Evolutionary conservation across 208 protist species (phyloP).

Genomic region (Chromosphaera perkinsii): DNA sequence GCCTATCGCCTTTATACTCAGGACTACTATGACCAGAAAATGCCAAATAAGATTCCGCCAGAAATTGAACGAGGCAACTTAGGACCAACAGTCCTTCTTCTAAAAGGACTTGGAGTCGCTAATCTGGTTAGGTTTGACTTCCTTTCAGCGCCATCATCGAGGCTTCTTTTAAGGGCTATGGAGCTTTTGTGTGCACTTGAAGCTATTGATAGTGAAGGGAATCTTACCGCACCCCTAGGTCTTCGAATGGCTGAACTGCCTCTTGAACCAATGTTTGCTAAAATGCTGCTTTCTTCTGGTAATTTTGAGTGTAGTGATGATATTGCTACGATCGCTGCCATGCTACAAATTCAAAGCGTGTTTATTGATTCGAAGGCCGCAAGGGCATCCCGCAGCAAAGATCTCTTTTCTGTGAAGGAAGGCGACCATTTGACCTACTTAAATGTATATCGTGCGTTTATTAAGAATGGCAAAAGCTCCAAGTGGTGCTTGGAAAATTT

Average conservation of each 20-base stretch:
- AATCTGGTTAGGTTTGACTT: conserved; percentile 75
- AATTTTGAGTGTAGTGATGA: conserved; percentile 69
- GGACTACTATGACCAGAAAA: conserved; percentile 37
- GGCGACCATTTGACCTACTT: conserved; percentile 82
- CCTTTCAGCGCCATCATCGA: conserved; percentile 56
- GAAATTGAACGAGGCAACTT: conserved; percentile 74
- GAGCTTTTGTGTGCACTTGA: conserved; percentile 66
- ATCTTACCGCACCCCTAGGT: conserved; percentile 50
- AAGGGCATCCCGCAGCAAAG: neutral
- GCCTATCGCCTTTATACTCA: conserved; percentile 67
- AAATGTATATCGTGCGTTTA: conserved; percentile 55
- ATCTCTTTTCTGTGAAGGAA: conserved; percentile 55
- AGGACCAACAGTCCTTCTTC: conserved; percentile 56
- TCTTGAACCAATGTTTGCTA: conserved; percentile 58
- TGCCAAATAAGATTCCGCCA: conserved; percentile 38
- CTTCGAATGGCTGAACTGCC: conserved; percentile 66
- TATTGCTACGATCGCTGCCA: conserved; percentile 81
- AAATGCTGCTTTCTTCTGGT: conserved; percentile 46
- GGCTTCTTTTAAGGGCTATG: conserved; percentile 54
- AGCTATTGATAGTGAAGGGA: conserved; percentile 55
- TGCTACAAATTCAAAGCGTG: conserved; percentile 62
- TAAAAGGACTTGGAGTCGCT: conserved; percentile 71
- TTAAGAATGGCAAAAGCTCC: neutral
- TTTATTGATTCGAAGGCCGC: neutral
- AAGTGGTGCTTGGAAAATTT: conserved; percentile 7